Percentiles rank a stretch among this genome's conserved stretches.
Conservation (phyloP, 2,329 filamentous ascomycete species). For the Magnaporthales sp. region DNA sequence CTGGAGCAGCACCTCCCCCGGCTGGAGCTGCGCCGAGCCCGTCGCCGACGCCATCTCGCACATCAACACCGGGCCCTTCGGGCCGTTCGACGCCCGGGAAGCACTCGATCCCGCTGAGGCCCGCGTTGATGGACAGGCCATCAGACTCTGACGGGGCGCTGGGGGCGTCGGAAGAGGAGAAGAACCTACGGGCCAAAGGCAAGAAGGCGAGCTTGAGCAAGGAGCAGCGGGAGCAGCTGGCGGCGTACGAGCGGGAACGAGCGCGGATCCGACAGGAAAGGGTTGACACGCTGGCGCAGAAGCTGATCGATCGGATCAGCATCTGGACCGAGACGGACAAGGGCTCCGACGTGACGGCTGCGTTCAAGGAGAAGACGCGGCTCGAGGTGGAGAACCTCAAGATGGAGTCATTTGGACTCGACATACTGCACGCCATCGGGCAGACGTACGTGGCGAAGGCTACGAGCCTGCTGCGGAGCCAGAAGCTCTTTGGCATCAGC, state of each 20-base stretch:
- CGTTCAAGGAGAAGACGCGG: conserved; percentile 89
- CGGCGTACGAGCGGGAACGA: conserved; percentile 81
- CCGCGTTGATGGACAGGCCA: conserved; percentile 75
- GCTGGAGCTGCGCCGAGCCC: conserved; percentile 28
- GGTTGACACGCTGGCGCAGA: conserved; percentile 73
- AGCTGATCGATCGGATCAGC: conserved; percentile 81
- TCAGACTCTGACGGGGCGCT: conserved; percentile 70
- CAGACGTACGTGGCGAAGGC: conserved; percentile 85
- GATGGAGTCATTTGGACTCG: conserved; percentile 97
- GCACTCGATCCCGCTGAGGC: conserved; percentile 62
- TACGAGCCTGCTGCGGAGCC: conserved; percentile 79
- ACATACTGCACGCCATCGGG: conserved; percentile 92
- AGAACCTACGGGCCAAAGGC: conserved; percentile 54
- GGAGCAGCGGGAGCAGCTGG: conserved; percentile 88
- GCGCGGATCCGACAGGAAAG: conserved; percentile 75
- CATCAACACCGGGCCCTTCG: conserved; percentile 21
- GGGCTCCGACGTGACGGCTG: conserved; percentile 69
- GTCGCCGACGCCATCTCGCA: conserved; percentile 31
- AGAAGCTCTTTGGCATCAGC: conserved; percentile 93
- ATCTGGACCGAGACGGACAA: conserved; percentile 98
- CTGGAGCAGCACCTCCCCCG: conserved; percentile 18
- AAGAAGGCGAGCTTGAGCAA: conserved; percentile 77
- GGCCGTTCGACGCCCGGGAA: conserved; percentile 27
- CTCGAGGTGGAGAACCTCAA: conserved; percentile 97
- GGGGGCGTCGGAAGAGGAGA: conserved; percentile 58